Base-by-base conservation (phyloP, 805 yeast genomes). In the Brettanomyces bruxellensis region DNA sequence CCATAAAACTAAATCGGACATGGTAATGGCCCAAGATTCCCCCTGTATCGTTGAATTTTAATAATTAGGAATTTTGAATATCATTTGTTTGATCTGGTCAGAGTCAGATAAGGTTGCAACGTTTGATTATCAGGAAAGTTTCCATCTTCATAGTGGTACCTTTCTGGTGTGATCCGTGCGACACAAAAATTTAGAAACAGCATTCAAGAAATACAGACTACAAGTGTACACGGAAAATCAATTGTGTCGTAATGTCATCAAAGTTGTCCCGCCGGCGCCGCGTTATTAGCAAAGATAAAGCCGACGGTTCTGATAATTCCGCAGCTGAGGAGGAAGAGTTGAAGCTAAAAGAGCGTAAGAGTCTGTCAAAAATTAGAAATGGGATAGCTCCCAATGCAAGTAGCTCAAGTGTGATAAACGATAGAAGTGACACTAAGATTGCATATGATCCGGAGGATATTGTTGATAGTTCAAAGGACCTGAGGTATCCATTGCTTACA, bases 401-500 rank as follows among this genome's bases (percentile, higher is more conserved):
- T 14, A 24, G 34, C n/a, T 8, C 40, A 5, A 35, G 40, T 24
- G 13, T 42, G 13, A 42, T 42, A 14, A 35, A 42, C 36, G 40
- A 34, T 25, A 25, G 45, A 23, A 25, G 34, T 32, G 45, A 23
- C 14, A 42, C 40, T 13, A 42, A 42, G 40, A 35, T 42, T 9
- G 45, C 38, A n/a, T 42, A 42, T 40, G 98, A 90, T 64, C 89
- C 95, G 25, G 72, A 76, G 32, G 90, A 83, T 58, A 65, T 78
- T 40, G 69, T 66, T 40, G 70, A 69, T 45, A 66, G 67, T 43
- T 52, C 59, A 14, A 62, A 66, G 47, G 59, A 55, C 7, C 59
- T 66, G 45, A 67, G 69, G 43, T 64, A 70, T 28, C 99, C 99
- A 1, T 70, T 79, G 39, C 72, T 93, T 54, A 93, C 99, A 0